These are phyloP conservation scores for Zoysia pacifica DNA, from an alignment of 176 grass and related monocot species.

Conservation along the genomic window DNA sequence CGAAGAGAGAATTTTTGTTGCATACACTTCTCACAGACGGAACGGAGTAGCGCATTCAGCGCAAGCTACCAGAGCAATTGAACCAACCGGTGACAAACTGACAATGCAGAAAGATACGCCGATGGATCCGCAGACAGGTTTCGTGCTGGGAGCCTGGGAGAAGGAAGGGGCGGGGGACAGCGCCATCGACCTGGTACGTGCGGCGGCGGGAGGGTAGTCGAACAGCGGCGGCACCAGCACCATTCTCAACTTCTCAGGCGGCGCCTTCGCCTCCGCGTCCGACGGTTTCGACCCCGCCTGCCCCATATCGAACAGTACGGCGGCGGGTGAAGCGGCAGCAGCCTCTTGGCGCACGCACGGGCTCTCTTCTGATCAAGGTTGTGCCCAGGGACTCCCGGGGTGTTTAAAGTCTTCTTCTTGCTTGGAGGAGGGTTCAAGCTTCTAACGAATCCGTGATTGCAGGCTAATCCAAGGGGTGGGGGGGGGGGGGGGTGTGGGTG, in stretches of 20 bases:
- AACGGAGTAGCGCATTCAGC: too few relatives aligned
- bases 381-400: background rate
- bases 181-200: slow-evolving; percentile 67
- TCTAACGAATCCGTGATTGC: background rate
- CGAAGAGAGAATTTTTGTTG: too few relatives aligned
- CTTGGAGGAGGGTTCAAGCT: slow-evolving; percentile 1
- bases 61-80: too few relatives aligned
- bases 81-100: too few relatives aligned
- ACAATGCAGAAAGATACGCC: too few relatives aligned
- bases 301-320: slow-evolving; percentile 39
- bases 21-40: too few relatives aligned
- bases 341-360: background rate
- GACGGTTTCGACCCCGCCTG: background rate
- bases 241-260: slow-evolving; percentile 27
- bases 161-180: too few relatives aligned
- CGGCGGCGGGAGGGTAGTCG: slow-evolving; percentile 86
- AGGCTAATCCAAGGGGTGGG: too few relatives aligned
- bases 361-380: background rate
- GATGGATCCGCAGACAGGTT: too few relatives aligned
- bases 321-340: background rate
- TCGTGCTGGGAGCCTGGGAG: too few relatives aligned
- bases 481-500: too few relatives aligned
- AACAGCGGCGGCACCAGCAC: slow-evolving; percentile 94
- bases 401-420: background rate
- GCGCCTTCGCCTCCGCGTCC: slow-evolving; percentile 60